These are phyloP conservation scores for Elsinoe ampelina DNA, from an alignment of 2,329 filamentous ascomycete genomes.

Conservation along the genomic window DNA sequence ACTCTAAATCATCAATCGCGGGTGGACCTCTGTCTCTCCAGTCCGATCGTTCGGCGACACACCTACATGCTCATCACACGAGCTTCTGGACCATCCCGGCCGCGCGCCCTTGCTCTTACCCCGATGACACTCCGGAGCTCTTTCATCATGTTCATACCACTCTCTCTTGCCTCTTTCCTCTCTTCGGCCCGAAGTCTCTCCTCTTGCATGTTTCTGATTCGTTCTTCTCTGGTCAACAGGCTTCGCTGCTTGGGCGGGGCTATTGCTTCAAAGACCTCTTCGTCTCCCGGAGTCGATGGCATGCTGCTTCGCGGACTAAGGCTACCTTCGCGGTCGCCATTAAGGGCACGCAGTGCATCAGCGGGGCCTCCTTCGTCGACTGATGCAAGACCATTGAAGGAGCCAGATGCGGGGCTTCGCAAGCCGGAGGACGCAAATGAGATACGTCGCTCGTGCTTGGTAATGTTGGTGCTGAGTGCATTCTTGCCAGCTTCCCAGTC, in stretches of 20 bases:
- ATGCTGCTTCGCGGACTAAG: constrained; percentile 35
- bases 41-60: not conserved
- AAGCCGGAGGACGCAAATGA: constrained; percentile 42
- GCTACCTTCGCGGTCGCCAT: constrained; percentile 48
- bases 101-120: constrained; percentile 20
- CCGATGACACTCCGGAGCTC: constrained; percentile 84
- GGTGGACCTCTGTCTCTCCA: no score
- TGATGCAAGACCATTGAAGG: constrained; percentile 55
- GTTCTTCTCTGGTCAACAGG: constrained; percentile 71
- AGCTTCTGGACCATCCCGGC: not conserved
- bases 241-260: constrained; percentile 62
- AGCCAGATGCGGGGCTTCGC: constrained; percentile 37
- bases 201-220: constrained; percentile 78
- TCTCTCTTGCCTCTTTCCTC: constrained; percentile 64
- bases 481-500: constrained; percentile 58
- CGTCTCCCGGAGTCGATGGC: constrained; percentile 40
- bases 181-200: constrained; percentile 68
- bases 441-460: constrained; percentile 59
- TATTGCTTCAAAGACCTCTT: constrained; percentile 85
- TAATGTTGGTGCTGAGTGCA: constrained; percentile 71
- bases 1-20: no score
- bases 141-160: constrained; percentile 79
- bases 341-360: constrained; percentile 69
- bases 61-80: constrained; percentile 1
- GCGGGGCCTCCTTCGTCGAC: constrained; percentile 46